These are phyloP conservation scores for Apiospora malaysiana DNA, from an alignment of 2,329 filamentous ascomycete genomes.

Conservation along the genomic window DNA sequence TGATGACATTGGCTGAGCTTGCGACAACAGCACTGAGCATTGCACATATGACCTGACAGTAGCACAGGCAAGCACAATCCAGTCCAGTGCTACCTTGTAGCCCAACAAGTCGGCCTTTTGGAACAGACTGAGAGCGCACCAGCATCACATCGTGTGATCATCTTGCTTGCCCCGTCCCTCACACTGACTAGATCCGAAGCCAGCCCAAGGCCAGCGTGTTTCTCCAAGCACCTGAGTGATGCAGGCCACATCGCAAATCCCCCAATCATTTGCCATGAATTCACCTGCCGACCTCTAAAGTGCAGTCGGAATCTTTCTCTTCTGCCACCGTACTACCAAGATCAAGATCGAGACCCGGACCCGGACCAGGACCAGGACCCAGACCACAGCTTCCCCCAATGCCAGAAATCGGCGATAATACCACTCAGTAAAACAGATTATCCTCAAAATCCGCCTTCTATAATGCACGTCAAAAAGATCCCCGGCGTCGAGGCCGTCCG, in stretches of 20 bases:
- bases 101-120: conserved; percentile 5
- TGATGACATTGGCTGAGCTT: conserved; percentile 15
- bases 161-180: not conserved
- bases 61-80: conserved; percentile 1
- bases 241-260: conserved; percentile 8
- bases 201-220: not conserved
- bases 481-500: conserved; percentile 67
- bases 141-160: conserved; percentile 8
- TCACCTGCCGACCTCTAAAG: not conserved
- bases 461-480: conserved; percentile 49
- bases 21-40: conserved; percentile 9
- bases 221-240: conserved; percentile 9
- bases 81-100: conserved; percentile 2
- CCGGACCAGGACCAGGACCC: too few species aligned
- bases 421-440: not conserved
- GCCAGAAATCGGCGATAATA: conserved; percentile 1
- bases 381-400: not conserved
- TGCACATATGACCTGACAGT: conserved; percentile 1
- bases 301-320: not conserved
- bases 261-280: conserved; percentile 10
- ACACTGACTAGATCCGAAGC: not conserved
- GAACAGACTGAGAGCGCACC: not conserved
- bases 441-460: not conserved
- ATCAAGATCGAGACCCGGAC: too few species aligned
- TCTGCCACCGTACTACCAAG: conserved; percentile 2